These are phyloP conservation scores for Umbelopsis sp. DNA, from an alignment of 192 early-diverging fungal species.

Conservation along the genomic window DNA sequence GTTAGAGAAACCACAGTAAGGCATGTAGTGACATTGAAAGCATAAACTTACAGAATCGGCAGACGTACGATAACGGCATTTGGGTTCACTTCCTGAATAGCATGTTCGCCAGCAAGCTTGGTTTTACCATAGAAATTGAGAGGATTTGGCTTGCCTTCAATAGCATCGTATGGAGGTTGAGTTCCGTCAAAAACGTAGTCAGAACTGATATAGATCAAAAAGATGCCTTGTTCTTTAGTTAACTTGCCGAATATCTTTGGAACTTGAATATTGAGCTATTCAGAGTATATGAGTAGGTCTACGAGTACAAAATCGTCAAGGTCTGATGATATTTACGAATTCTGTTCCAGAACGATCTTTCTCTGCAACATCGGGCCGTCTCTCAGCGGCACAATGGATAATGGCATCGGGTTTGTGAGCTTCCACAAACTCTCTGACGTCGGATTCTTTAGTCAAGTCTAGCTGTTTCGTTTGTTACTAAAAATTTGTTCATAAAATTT, in stretches of 20 bases:
- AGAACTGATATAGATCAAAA: constrained; percentile 83
- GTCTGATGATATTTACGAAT: constrained; percentile 42
- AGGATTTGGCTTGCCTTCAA: constrained; percentile 67
- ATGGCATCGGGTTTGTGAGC: constrained; percentile 63
- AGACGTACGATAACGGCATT: constrained; percentile 73
- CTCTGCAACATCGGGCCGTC: constrained; percentile 81
- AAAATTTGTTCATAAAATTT: not conserved
- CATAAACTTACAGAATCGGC: constrained; percentile 65
- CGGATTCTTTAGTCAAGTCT: constrained; percentile 63
- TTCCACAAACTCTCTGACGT: constrained; percentile 55
- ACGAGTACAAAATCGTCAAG: not conserved
- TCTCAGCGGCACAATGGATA: constrained; percentile 86
- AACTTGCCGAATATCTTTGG: constrained; percentile 59
- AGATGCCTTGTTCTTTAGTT: constrained; percentile 51
- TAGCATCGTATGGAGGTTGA: constrained; percentile 75
- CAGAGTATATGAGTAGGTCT: not conserved
- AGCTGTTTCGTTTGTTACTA: constrained; percentile 44
- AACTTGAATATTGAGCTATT: constrained; percentile 68
- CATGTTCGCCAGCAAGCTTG: constrained; percentile 76
- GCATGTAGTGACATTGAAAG: not conserved
- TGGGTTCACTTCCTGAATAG: constrained; percentile 55
- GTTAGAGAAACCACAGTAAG: not conserved
- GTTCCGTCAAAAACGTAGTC: constrained; percentile 95
- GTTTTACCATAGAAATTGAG: constrained; percentile 85
- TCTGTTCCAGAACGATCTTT: constrained; percentile 58